Percentiles rank a stretch among this genome's conserved stretches.
These are phyloP conservation scores for Cercospora beticola DNA, from an alignment of 2,329 filamentous ascomycete genomes.

Conservation along the genomic window DNA sequence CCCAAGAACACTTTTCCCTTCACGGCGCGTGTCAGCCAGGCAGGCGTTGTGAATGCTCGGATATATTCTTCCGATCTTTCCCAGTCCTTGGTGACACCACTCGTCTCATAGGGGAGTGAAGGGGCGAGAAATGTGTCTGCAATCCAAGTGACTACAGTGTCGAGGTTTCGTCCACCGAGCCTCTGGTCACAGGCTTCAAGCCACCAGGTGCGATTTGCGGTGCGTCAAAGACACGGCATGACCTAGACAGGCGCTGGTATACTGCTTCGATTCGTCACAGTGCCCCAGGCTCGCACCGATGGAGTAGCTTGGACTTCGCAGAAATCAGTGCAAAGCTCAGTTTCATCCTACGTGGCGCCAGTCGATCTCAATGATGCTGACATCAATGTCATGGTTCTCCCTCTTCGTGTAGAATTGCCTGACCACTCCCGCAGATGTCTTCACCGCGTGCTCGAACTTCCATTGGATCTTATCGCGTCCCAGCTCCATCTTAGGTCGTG, in stretches of 20 bases:
- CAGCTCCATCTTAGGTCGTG: conserved; percentile 26
- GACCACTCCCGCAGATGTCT: conserved; percentile 24
- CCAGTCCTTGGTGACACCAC: not conserved
- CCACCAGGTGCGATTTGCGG: not conserved
- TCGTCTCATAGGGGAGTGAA: not conserved
- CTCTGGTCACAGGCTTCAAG: not conserved
- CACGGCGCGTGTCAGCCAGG: not conserved
- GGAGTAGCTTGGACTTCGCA: not conserved
- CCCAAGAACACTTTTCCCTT: not conserved
- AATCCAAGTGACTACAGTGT: not conserved
- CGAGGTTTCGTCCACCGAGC: not conserved
- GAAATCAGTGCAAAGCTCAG: not conserved
- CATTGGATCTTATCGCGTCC: conserved; percentile 32
- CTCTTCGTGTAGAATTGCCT: conserved; percentile 34
- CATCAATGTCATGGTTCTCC: conserved; percentile 8
- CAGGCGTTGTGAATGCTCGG: not conserved
- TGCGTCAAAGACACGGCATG: not conserved
- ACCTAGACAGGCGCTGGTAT: not conserved
- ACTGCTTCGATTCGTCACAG: not conserved
- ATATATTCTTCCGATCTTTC: not conserved
- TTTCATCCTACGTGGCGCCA: conserved; percentile 25
- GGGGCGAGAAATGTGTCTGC: not conserved
- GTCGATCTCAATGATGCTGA: conserved; percentile 33
- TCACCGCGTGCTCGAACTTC: conserved; percentile 29
- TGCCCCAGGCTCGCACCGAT: not conserved